phyloP scores from a whole-genome alignment of 2,329 filamentous ascomycete species.

The Xylaria sp. region DNA sequence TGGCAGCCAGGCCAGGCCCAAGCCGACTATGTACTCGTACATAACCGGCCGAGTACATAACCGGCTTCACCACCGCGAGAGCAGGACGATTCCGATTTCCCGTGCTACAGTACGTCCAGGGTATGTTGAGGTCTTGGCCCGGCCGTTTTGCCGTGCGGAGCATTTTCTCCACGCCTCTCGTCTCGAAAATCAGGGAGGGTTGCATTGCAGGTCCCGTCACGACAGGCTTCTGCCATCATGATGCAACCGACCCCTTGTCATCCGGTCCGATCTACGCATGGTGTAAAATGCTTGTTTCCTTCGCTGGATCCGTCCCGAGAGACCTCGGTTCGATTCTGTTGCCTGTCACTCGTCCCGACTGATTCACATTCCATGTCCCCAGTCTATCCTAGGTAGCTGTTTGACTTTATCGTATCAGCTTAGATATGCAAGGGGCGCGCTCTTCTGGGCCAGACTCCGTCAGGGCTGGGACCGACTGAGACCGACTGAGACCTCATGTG shows the following conservation, averaged over 20 bases:
- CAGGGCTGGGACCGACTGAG: too few species aligned
- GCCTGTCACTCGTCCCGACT: too few species aligned
- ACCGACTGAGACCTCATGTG: too few species aligned
- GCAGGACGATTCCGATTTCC: neutral
- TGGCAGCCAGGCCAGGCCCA: neutral
- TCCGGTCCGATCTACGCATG: conserved; percentile 13
- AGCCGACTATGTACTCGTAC: too few species aligned
- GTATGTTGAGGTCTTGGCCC: neutral
- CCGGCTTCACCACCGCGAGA: neutral
- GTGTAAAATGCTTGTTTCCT: conserved; percentile 2
- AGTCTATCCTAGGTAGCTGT: too few species aligned
- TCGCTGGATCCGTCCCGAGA: neutral
- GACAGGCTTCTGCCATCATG: conserved; percentile 22
- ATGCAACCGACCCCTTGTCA: conserved; percentile 12
- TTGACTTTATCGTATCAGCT: too few species aligned
- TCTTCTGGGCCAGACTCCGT: too few species aligned
- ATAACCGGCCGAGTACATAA: too few species aligned
- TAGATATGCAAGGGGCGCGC: too few species aligned
- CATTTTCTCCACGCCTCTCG: conserved; percentile 15
- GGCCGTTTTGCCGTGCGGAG: neutral
- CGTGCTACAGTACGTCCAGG: neutral
- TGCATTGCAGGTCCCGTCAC: conserved; percentile 25
- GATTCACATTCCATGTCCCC: too few species aligned
- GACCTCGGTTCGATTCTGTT: too few species aligned
- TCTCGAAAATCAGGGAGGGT: conserved; percentile 17